A percentile compares a stretch with the other conserved stretches of the same genome.
phyloP scores from a whole-genome alignment of 768 basidiomycete species.

The Boletus bicolor region DNA sequence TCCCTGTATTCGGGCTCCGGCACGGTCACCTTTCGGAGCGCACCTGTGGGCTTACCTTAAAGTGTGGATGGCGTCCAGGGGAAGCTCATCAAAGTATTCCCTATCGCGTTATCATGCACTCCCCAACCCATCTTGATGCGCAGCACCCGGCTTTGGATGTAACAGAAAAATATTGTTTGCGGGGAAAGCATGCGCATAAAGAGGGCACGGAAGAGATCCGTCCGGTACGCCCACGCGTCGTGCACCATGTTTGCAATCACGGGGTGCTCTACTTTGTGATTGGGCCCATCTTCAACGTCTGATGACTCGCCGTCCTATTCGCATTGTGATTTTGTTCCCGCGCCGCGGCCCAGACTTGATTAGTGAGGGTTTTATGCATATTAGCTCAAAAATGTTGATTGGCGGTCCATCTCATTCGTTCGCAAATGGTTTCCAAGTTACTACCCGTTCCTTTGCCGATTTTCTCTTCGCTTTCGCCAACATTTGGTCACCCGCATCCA shows the following conservation, averaged over 20 bases:
- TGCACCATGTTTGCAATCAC: neutral
- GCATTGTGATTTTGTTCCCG: neutral
- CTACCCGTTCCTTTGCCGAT: neutral
- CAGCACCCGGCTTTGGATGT: neutral
- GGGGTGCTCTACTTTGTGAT: neutral
- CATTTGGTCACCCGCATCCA: neutral
- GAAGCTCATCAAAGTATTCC: neutral
- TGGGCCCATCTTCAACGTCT: neutral
- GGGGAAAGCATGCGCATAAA: neutral
- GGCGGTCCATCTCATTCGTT: neutral
- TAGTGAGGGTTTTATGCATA: no score
- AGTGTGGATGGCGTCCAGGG: neutral
- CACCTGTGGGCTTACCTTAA: neutral
- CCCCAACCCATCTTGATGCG: neutral
- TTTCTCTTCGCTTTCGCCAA: neutral
- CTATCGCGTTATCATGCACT: neutral
- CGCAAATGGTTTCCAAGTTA: no score
- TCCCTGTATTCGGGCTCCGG: neutral
- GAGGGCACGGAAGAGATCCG: slow-evolving; percentile 28
- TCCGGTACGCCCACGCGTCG: slow-evolving; percentile 8
- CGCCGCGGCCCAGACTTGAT: neutral
- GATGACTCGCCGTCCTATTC: neutral
- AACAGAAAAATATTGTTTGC: neutral
- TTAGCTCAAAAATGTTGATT: neutral
- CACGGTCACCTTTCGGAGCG: no score